These are phyloP conservation scores for Fraxinus anomala DNA, from an alignment of 257 asterid genomes.

Conservation along the genomic window DNA sequence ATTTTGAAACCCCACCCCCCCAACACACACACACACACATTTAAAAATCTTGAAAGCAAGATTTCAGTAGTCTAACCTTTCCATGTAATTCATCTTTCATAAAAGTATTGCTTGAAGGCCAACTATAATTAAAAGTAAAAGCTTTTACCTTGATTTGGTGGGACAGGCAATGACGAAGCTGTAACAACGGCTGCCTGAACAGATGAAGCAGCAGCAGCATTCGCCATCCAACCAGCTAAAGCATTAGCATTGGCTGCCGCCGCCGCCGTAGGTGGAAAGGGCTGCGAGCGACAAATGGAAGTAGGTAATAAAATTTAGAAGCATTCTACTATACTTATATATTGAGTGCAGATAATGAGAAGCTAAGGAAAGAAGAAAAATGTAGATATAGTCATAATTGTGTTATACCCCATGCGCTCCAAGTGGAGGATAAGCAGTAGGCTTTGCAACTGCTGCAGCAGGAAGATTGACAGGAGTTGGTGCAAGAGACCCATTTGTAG, in stretches of 20 bases:
- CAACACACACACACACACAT: neutral
- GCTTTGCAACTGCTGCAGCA: slow-evolving; percentile 73
- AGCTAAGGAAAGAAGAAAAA: slow-evolving; percentile 17
- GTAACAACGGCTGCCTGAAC: slow-evolving; percentile 97
- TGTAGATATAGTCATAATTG: slow-evolving; percentile 5
- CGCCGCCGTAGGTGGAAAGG: slow-evolving; percentile 83
- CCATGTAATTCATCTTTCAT: slow-evolving; percentile 1
- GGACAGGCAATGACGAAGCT: slow-evolving; percentile 84
- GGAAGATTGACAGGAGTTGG: slow-evolving; percentile 81
- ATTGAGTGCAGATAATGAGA: slow-evolving; percentile 15
- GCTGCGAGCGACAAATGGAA: slow-evolving; percentile 53
- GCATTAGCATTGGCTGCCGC: slow-evolving; percentile 80
- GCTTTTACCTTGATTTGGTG: slow-evolving; percentile 76
- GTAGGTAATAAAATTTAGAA: slow-evolving; percentile 2
- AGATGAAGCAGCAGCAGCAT: slow-evolving; percentile 92
- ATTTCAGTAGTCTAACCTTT: neutral
- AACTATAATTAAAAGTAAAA: slow-evolving; percentile 5
- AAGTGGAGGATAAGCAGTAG: slow-evolving; percentile 68
- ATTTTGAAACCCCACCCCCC: too few species aligned
- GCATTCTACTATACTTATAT: neutral
- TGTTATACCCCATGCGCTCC: slow-evolving; percentile 86
- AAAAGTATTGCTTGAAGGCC: slow-evolving; percentile 23
- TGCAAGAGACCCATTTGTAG: slow-evolving; percentile 82
- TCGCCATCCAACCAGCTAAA: slow-evolving; percentile 98
- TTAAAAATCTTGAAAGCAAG: neutral